Evolutionary conservation across 2,329 filamentous ascomycete species (phyloP).

Genomic region (Ascosphaera acerosa): DNA sequence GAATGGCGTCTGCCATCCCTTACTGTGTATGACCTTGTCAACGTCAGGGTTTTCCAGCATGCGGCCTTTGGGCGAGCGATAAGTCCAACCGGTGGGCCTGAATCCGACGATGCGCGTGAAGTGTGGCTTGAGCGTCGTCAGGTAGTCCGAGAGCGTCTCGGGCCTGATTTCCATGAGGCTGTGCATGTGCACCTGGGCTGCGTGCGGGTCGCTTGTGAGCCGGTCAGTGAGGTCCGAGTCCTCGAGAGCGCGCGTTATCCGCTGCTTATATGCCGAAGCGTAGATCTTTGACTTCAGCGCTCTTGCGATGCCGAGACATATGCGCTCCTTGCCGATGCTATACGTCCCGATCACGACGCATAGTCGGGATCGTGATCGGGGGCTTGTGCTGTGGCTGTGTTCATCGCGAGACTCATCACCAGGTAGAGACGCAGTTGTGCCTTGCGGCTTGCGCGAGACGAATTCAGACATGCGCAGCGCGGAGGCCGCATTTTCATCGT

Average conservation of each 20-base stretch:
- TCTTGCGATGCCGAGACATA: constrained; percentile 75
- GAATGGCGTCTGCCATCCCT: constrained; percentile 55
- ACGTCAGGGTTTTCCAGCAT: constrained; percentile 38
- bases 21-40: constrained; percentile 35
- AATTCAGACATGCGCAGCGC: constrained; percentile 31
- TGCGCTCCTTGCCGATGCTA: constrained; percentile 90
- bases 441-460: constrained; percentile 13
- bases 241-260: constrained; percentile 61
- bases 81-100: constrained; percentile 84
- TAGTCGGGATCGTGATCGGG: constrained; percentile 35
- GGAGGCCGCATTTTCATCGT: constrained; percentile 28
- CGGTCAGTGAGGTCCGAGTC: constrained; percentile 55
- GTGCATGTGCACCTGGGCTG: constrained; percentile 95
- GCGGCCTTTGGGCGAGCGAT: constrained; percentile 42
- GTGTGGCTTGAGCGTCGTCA: constrained; percentile 50
- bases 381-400: constrained; percentile 6
- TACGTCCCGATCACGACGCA: constrained; percentile 91
- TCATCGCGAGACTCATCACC: constrained; percentile 5
- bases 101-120: constrained; percentile 80
- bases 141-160: constrained; percentile 73
- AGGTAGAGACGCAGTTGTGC: constrained; percentile 7
- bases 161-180: constrained; percentile 80
- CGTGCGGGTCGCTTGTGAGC: constrained; percentile 53
- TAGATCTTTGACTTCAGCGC: constrained; percentile 76
- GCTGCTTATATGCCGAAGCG: constrained; percentile 57